Base-by-base conservation (phyloP, 192 early-diverging fungal genomes). In the Coemansia aciculifera region DNA sequence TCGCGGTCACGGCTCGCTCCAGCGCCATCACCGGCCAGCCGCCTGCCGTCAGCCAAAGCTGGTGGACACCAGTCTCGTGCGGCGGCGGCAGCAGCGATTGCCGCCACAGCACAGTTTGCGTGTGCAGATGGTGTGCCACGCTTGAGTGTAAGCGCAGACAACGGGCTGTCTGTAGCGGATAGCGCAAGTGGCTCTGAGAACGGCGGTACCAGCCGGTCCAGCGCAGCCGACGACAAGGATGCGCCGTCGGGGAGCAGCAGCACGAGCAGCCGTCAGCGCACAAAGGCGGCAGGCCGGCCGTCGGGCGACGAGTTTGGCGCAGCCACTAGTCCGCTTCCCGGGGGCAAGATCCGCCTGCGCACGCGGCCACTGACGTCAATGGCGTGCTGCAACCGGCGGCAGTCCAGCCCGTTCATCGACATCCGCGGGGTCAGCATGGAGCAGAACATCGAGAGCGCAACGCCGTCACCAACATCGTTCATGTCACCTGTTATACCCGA, bases 291-390 rank as follows among this genome's bases (percentile, higher is more conserved):
- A 21, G 39, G 42, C 23, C n/a, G 37, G 48, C 42, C 54, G 12
- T 56, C 54, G 11, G 54, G 54, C 54, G 54, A 56, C 54, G 54
- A 32, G 13, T 56, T 56, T 56, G 54, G 54, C 0, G 54, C 54
- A 2, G 54, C 54, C 29, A 56, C 54, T 2, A 56, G 54, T 11
- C 54, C 54, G 54, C 54, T 56, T n/a, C 54, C 54, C 12, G 54
- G 54, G 19, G 59, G 67, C 60, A 81, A 69, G 64, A 75, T 81
- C 44, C 70, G 70, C 9, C 74, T 81, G 24, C 79, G 79, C 62
- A 81, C 79, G 21, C 71, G 79, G 27, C 79, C 79, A 9, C 60
- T 81, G 37, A 81, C 79, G 7, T 69, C 79, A 11, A 69, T 70
- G 31, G 67, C 71, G 0, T 72, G 59, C 62, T 46, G 68, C 44